Base-by-base conservation (phyloP, 257 asterid genomes). In the Paraleonurus japonicus region DNA sequence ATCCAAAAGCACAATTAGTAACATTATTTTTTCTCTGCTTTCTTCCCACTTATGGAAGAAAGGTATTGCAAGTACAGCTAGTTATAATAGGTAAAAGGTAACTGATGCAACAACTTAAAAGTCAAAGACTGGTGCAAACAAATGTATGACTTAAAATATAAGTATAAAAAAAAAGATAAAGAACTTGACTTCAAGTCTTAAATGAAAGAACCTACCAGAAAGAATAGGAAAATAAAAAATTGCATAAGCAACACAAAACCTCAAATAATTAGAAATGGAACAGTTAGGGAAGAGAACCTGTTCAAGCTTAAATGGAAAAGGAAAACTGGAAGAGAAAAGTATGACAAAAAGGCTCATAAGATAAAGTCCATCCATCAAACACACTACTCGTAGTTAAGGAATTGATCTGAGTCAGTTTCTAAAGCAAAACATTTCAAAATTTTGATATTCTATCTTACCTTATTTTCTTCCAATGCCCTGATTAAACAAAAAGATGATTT, bases 1-100 rank as follows among this genome's bases (percentile, higher is more conserved):
- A 83, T 59, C 27, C 45, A 65, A 74, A 77, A 70, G 58, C 59
- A 73, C 48, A 71, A 37, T 83, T 55, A 82, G 66, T 59, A 50
- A 69, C 22, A 9, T 0, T n/a, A n/a, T n/a, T 24, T 7, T 26
- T 75, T 61, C 37, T 24, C 37, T 61, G 39, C 20, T 6, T 30
- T 24, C 41, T 8, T 69, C 16, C 32, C 10, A 16, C 35, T 27
- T 37, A n/a, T 17, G 65, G n/a, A 61, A 35, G 61, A 62, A 41
- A 26, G 33, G 24, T 4, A 61, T 35, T 57, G 50, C 22, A 24
- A n/a, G 15, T 33, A 32, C 41, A 35, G 23, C 13, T 35, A 59
- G 60, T 28, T 69, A 51, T 19, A 57, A 65, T 20, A 64, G 48
- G 59, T 64, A 22, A 27, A 41, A 43, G 53, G 17, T 11, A 24